Evolutionary conservation across 2,329 filamentous ascomycete genomes (phyloP).

Genomic region (Neonectria coccinea): DNA sequence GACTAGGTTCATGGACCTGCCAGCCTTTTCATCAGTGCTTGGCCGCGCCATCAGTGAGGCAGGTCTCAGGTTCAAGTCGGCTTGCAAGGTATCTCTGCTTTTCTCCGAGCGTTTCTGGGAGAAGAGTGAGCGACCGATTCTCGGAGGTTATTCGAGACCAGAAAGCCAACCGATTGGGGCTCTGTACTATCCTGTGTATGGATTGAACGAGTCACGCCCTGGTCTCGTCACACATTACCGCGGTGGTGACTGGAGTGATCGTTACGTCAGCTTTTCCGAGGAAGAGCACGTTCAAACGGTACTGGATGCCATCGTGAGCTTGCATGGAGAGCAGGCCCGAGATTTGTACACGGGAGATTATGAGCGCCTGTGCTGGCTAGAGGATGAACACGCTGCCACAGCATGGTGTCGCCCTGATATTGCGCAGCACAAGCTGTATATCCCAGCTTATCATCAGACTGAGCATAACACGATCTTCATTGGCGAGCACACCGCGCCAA

Average conservation of each 20-base stretch:
- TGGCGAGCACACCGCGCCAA: conserved; percentile 77
- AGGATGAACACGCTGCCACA: conserved; percentile 26
- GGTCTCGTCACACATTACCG: no score
- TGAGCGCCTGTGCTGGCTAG: conserved; percentile 26
- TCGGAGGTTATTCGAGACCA: conserved; percentile 67
- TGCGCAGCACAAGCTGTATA: conserved; percentile 76
- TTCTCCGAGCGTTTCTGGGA: conserved; percentile 75
- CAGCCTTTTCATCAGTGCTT: conserved; percentile 41
- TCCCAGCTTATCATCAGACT: conserved; percentile 79
- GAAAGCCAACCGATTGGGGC: no score
- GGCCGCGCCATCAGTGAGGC: neutral
- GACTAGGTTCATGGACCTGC: conserved; percentile 71
- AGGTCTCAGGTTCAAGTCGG: conserved; percentile 38
- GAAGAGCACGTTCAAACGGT: conserved; percentile 51
- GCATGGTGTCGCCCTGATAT: conserved; percentile 71
- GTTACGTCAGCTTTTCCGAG: no score
- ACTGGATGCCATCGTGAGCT: conserved; percentile 20
- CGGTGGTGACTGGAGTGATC: no score
- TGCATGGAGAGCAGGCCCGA: conserved; percentile 17
- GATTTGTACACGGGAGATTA: conserved; percentile 25
- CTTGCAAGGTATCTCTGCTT: conserved; percentile 55
- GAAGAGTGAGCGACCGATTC: conserved; percentile 64
- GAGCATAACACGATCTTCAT: conserved; percentile 76
- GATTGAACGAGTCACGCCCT: no score
- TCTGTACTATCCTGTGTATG: no score